phyloP scores from a whole-genome alignment of 2,329 filamentous ascomycete species.

The Canariomyces notabilis region DNA sequence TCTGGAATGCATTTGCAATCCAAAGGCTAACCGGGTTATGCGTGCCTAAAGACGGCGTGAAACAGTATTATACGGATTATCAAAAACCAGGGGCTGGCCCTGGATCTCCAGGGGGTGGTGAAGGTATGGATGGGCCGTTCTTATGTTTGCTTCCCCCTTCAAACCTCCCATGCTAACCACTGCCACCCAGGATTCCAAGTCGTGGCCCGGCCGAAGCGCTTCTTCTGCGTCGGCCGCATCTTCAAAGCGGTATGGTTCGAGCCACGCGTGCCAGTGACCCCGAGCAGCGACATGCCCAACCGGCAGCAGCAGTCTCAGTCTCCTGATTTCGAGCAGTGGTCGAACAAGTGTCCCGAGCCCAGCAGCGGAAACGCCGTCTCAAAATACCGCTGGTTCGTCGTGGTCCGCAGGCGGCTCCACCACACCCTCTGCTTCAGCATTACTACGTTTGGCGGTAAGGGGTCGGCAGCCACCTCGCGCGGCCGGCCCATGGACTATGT shows the following conservation, averaged over 20 bases:
- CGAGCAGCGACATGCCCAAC: background rate
- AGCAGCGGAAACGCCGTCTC: conserved; percentile 20
- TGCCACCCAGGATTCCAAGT: conserved; percentile 19
- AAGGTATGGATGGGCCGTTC: conserved; percentile 8
- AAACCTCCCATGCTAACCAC: background rate
- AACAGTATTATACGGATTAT: conserved; percentile 6
- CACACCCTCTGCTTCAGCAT: conserved; percentile 28
- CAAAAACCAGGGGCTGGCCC: background rate
- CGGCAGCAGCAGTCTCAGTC: no score
- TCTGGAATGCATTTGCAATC: background rate
- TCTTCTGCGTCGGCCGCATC: conserved; percentile 27
- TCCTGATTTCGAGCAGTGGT: conserved; percentile 15
- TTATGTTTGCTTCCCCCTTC: background rate
- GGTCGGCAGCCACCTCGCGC: conserved; percentile 5
- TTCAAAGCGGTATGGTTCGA: conserved; percentile 30
- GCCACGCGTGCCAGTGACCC: no score
- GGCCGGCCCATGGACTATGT: conserved; percentile 20
- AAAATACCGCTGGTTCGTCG: conserved; percentile 27
- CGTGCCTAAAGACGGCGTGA: conserved; percentile 8
- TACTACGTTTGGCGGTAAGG: conserved; percentile 19
- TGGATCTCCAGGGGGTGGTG: background rate
- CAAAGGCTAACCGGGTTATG: background rate
- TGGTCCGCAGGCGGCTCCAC: conserved; percentile 23
- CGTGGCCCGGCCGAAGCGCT: conserved; percentile 26
- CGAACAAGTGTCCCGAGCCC: conserved; percentile 14